phyloP scores from a whole-genome alignment of 176 grass and related monocot genomes.

The Phragmites australis region DNA sequence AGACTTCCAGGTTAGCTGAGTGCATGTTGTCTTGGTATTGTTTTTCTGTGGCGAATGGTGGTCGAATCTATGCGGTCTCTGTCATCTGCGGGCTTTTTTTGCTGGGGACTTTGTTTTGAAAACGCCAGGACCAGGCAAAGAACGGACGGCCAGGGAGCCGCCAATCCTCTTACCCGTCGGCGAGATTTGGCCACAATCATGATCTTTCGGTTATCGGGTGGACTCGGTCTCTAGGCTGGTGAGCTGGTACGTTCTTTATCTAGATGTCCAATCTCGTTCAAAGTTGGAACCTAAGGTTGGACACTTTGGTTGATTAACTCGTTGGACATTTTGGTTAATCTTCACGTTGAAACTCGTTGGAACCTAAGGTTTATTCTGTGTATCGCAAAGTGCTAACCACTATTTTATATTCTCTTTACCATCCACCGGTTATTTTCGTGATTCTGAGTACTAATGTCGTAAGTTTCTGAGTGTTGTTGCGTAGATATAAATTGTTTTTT shows the following conservation, averaged over 20 bases:
- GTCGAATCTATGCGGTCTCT: background rate
- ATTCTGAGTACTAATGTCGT: too few species aligned
- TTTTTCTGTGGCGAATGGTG: constrained; percentile 3
- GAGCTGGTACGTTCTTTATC: too few species aligned
- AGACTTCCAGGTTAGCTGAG: too few species aligned
- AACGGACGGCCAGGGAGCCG: constrained; percentile 22
- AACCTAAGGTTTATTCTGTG: too few species aligned
- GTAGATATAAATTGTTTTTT: too few species aligned
- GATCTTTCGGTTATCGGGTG: background rate
- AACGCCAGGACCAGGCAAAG: background rate
- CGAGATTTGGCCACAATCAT: constrained; percentile 5
- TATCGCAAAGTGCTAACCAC: too few species aligned
- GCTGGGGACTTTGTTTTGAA: background rate
- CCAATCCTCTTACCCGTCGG: background rate
- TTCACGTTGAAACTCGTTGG: background rate
- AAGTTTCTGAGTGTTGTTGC: too few species aligned
- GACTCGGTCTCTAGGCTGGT: constrained; percentile 1
- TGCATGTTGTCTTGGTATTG: background rate
- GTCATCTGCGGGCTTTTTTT: background rate
- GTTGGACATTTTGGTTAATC: background rate
- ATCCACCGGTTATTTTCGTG: too few species aligned
- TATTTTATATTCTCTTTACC: too few species aligned
- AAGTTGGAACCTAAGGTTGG: too few species aligned
- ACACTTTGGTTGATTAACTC: too few species aligned
- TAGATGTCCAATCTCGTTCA: too few species aligned